These are phyloP conservation scores for Sophora flavescens DNA, from an alignment of 306 rosid genomes.

Conservation along the genomic window DNA sequence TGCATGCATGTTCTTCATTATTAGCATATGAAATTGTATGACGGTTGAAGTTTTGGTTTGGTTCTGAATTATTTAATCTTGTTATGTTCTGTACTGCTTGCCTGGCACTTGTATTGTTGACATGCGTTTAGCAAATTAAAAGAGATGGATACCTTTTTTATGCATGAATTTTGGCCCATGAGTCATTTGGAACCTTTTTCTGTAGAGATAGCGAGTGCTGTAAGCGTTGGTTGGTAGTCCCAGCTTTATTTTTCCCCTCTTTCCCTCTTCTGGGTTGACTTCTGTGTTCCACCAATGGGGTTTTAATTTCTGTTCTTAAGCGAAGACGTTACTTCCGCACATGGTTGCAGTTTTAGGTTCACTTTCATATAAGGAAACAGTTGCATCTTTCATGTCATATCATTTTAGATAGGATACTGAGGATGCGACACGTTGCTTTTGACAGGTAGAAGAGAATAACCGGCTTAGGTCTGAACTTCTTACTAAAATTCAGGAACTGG, in stretches of 20 bases:
- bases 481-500: constrained; percentile 63
- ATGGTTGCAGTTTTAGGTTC: constrained; percentile 25
- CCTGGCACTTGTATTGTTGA: background rate
- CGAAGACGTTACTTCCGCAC: constrained; percentile 18
- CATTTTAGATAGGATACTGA: constrained; percentile 37
- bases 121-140: constrained; percentile 4
- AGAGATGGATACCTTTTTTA: background rate
- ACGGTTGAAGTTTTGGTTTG: constrained; percentile 14
- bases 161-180: background rate
- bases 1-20: constrained; percentile 13
- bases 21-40: background rate
- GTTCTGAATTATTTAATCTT: constrained; percentile 13
- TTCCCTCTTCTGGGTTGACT: background rate
- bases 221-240: background rate
- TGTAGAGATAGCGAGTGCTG: constrained; percentile 19
- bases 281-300: constrained; percentile 2
- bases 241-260: background rate
- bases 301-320: constrained; percentile 22
- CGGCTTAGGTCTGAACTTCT: constrained; percentile 77
- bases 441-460: constrained; percentile 81
- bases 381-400: constrained; percentile 27
- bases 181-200: constrained; percentile 34
- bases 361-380: constrained; percentile 27
- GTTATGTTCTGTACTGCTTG: constrained; percentile 11
- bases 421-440: constrained; percentile 43